phyloP scores from a whole-genome alignment of 2,329 filamentous ascomycete species.

The Colletotrichum spaethianum region DNA sequence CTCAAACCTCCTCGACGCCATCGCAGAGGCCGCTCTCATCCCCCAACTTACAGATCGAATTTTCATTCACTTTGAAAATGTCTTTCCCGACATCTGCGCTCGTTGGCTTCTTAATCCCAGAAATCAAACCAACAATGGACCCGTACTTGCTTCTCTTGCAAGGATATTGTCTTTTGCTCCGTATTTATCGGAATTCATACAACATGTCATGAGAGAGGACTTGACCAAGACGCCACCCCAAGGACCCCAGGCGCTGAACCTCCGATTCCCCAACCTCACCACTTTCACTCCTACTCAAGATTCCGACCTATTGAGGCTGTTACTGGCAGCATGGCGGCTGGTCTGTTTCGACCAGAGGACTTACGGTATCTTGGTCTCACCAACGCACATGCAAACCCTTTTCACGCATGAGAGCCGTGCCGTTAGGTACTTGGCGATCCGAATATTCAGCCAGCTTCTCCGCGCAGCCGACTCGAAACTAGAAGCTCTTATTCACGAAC shows the following conservation, averaged over 20 bases:
- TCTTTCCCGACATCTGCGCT: slow-evolving; percentile 87
- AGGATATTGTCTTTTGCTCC: slow-evolving; percentile 86
- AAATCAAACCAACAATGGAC: slow-evolving; percentile 54
- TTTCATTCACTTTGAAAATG: slow-evolving; percentile 80
- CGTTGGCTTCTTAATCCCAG: slow-evolving; percentile 76
- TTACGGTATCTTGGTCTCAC: slow-evolving; percentile 76
- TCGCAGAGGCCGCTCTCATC: slow-evolving; percentile 79
- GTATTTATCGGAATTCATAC: slow-evolving; percentile 81
- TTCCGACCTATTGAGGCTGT: slow-evolving; percentile 53
- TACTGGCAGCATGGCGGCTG: slow-evolving; percentile 84
- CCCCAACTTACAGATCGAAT: slow-evolving; percentile 79
- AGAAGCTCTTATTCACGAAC: slow-evolving; percentile 77
- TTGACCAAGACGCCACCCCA: slow-evolving; percentile 26
- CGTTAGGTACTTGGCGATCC: slow-evolving; percentile 85
- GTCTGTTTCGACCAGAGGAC: slow-evolving; percentile 80
- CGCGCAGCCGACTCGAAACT: slow-evolving; percentile 84
- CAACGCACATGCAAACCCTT: slow-evolving; percentile 77
- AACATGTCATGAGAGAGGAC: slow-evolving; percentile 56
- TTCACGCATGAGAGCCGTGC: slow-evolving; percentile 72
- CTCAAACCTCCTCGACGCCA: slow-evolving; percentile 77
- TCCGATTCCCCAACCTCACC: slow-evolving; percentile 35
- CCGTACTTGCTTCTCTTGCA: slow-evolving; percentile 80
- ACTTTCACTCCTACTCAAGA: slow-evolving; percentile 22
- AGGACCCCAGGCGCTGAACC: slow-evolving; percentile 30
- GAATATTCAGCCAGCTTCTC: slow-evolving; percentile 84